Conservation (phyloP, 306 rosid species). For the Vicia sativa region DNA sequence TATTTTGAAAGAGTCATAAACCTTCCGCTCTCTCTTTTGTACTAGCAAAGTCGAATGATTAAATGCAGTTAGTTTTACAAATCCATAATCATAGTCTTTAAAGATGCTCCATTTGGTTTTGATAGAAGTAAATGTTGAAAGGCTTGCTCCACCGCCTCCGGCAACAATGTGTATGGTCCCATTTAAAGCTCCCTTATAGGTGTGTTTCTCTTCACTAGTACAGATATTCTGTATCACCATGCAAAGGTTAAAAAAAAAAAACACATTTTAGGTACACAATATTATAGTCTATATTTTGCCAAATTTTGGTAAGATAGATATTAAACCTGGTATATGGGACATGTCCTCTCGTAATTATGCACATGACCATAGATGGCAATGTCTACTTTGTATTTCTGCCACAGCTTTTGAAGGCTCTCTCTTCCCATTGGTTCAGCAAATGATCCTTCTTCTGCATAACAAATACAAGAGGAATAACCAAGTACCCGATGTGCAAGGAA, state of each 20-base stretch:
- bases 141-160: constrained; percentile 82
- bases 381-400: constrained; percentile 93
- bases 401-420: constrained; percentile 80
- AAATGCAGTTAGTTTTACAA: constrained; percentile 73
- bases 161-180: constrained; percentile 92
- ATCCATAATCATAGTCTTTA: constrained; percentile 70
- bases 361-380: constrained; percentile 89
- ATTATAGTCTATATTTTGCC: too few relatives aligned
- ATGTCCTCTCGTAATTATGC: constrained; percentile 85
- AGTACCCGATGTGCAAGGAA: constrained; percentile 90
- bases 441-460: constrained; percentile 86
- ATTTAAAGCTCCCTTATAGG: constrained; percentile 64
- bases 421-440: constrained; percentile 94
- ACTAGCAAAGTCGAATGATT: constrained; percentile 78
- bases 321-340: constrained; percentile 88
- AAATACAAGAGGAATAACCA: constrained; percentile 76
- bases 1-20: constrained; percentile 71
- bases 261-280: too few relatives aligned
- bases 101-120: constrained; percentile 78
- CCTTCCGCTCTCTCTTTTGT: constrained; percentile 90
- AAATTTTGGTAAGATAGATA: constrained; percentile 2
- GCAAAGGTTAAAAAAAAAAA: neutral
- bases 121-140: constrained; percentile 58
- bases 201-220: constrained; percentile 66
- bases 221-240: constrained; percentile 64